Conservation (phyloP, 73 alveolate species). For the Symbiodinium natans region DNA sequence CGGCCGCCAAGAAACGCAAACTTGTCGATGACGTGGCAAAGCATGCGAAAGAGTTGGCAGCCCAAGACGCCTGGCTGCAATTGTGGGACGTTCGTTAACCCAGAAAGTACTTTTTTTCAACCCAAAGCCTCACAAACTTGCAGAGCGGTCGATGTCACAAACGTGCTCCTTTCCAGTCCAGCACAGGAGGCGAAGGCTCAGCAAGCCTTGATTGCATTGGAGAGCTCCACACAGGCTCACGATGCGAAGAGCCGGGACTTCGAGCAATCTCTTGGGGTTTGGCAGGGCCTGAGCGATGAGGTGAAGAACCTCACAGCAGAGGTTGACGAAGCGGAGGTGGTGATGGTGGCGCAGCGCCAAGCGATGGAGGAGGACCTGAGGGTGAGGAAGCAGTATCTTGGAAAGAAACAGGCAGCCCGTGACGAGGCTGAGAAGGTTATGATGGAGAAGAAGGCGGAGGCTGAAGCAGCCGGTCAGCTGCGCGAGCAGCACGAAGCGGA, state of each 20-base stretch:
- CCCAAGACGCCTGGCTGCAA: not conserved
- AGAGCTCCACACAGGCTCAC: not conserved
- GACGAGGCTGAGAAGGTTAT: not conserved
- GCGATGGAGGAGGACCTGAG: not conserved
- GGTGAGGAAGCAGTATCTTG: not conserved
- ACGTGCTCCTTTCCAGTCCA: no score
- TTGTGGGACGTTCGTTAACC: no score
- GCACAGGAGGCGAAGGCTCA: not conserved
- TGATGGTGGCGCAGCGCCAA: not conserved
- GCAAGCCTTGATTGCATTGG: not conserved
- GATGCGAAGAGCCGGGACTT: not conserved
- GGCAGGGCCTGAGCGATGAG: not conserved
- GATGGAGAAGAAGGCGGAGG: conserved; percentile 6
- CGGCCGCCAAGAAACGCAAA: not conserved
- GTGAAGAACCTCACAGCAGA: not conserved
- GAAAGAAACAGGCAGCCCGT: not conserved
- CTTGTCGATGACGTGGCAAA: not conserved
- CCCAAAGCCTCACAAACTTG: no score
- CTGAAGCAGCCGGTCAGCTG: not conserved
- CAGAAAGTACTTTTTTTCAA: no score
- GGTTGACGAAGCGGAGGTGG: not conserved
- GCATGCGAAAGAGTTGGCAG: not conserved
- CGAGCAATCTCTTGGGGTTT: not conserved
- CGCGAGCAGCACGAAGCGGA: not conserved
- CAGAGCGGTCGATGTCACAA: no score